These are phyloP conservation scores for Neostapfia colusana DNA, from an alignment of 176 grass and related monocot genomes.

Conservation along the genomic window DNA sequence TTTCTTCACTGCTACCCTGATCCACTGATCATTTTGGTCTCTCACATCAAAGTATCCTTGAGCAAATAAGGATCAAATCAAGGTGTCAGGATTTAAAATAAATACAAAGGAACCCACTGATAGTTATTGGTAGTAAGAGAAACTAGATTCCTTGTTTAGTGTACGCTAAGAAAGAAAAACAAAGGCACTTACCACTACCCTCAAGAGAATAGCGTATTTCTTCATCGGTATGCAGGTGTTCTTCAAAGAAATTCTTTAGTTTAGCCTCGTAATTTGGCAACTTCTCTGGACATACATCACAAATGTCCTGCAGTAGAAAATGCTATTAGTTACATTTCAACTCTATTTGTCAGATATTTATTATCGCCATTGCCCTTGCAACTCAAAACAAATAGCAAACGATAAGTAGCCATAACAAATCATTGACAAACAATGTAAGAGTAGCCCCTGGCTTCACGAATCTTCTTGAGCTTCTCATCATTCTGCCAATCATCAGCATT, in stretches of 20 bases:
- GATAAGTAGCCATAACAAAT: conserved; percentile 5
- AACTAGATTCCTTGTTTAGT: not conserved
- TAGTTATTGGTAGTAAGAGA: conserved; percentile 1
- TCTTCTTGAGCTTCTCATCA: conserved; percentile 91
- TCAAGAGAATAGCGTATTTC: conserved; percentile 94
- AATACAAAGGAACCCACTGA: not conserved
- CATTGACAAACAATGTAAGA: conserved; percentile 64
- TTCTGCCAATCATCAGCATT: conserved; percentile 78
- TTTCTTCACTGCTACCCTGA: conserved; percentile 81
- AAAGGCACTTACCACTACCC: conserved; percentile 69
- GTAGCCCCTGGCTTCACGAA: conserved; percentile 89
- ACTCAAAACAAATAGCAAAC: conserved; percentile 7
- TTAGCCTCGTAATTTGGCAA: conserved; percentile 82
- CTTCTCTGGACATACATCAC: conserved; percentile 81
- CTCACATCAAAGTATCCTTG: conserved; percentile 92
- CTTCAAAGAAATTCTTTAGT: conserved; percentile 87
- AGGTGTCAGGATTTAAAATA: not conserved
- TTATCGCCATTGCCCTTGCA: not conserved
- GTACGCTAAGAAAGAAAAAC: conserved; percentile 3
- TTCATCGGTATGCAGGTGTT: conserved; percentile 92
- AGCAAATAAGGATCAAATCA: conserved; percentile 21
- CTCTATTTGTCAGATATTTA: conserved; percentile 14
- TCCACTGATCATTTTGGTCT: conserved; percentile 78
- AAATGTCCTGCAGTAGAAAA: conserved; percentile 74
- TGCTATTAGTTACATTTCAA: not conserved